phyloP scores from a whole-genome alignment of 2,329 filamentous ascomycete genomes.

The Ceratocystis lukuohia region DNA sequence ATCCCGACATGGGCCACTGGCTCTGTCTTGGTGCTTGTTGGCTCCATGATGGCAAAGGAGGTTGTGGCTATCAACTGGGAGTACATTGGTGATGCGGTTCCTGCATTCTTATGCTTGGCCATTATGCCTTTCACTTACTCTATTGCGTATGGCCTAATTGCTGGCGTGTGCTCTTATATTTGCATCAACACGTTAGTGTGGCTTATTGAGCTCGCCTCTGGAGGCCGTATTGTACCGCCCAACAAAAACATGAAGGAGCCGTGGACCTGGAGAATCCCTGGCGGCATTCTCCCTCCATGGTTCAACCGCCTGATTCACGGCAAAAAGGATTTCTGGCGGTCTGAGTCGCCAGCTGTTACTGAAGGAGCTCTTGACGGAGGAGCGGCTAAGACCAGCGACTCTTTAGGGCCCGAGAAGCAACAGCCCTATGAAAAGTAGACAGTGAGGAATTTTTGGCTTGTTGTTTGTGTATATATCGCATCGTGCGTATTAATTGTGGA shows the following conservation, averaged over 20 bases:
- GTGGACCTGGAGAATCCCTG: conserved; percentile 66
- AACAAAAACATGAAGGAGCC: conserved; percentile 66
- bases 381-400: conserved; percentile 14
- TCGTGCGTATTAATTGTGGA: not conserved
- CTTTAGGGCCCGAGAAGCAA: conserved; percentile 14
- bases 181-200: conserved; percentile 60
- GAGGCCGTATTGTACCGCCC: conserved; percentile 57
- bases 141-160: conserved; percentile 76
- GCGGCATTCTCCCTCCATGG: conserved; percentile 66
- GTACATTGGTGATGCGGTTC: conserved; percentile 71
- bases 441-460: not conserved
- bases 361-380: conserved; percentile 19
- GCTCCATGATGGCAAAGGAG: conserved; percentile 71
- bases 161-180: conserved; percentile 63
- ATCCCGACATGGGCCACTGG: conserved; percentile 72
- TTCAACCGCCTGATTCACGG: conserved; percentile 48
- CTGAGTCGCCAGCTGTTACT: conserved; percentile 11
- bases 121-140: conserved; percentile 86
- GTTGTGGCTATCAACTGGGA: conserved; percentile 79
- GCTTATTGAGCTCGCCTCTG: conserved; percentile 50
- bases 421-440: conserved; percentile 11
- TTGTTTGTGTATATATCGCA: not conserved
- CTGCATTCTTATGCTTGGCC: conserved; percentile 70
- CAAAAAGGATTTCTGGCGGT: conserved; percentile 59
- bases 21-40: conserved; percentile 74